Evolutionary conservation across 495 filamentous ascomycete species (phyloP), one percentile per base, ranked within the genome.

Genomic region (Aeminium ludgeri): DNA sequence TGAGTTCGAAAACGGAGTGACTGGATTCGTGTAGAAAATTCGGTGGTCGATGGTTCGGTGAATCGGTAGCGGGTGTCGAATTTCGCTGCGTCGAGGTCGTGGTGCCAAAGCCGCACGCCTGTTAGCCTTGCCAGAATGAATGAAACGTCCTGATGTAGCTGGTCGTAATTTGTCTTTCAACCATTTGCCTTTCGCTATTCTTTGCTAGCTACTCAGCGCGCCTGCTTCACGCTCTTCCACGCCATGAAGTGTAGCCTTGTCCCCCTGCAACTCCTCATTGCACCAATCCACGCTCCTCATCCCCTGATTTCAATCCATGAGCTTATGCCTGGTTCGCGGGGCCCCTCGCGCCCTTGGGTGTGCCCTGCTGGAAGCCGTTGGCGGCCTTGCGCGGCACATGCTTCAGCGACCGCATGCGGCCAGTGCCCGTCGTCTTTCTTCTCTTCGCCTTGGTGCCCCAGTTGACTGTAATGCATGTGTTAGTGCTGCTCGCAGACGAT

Each of bases 381-480:
- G 77, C 81, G 73, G 92, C 92, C 62, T 72, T 74, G 59, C 87
- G 78, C 55, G 87, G 69, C 58, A 96, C 75, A 53, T 70, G 74
- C 70, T 86, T 87, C 62, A 96, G 74, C 69, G 85, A 79, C 45
- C 82, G 70, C 80, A 86, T 85, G 56, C 89, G 76, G 64, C 89
- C 89, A 59, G 82, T 82, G 53, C 89, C 89, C 56, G 83, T 89
- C 57, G 86, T 94, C 87, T 94, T 96, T 80, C 89, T 86, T 65
- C 89, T 70, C 81, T 93, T 96, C 55, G 86, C 91, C 76, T 97
- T 97, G 77, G 94, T 85, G 66, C 80, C 74, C 89, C 89, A 97
- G 78, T 97, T 92, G 74, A 78, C 89, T 97, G 58, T 66, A 19
- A 43, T 45, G 3, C 4, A n/a, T 12, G 16, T 40, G 38, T 47